Conservation (phyloP, 306 rosid genomes). For the Fragaria nilgerrensis region DNA sequence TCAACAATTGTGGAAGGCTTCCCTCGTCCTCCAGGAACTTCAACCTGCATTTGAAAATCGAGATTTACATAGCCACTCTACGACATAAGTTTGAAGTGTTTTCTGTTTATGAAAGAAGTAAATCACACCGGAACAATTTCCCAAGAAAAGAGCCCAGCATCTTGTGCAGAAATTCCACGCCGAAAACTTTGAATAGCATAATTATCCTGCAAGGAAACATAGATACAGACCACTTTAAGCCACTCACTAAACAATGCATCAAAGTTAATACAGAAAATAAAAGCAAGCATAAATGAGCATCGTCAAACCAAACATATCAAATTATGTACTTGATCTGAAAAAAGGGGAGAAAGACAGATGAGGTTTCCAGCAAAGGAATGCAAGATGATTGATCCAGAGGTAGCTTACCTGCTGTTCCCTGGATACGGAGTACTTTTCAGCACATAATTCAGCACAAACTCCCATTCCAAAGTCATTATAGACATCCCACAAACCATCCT, state of each 20-base stretch:
- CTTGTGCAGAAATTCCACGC: conserved; percentile 79
- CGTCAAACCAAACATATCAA: neutral
- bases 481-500: conserved; percentile 98
- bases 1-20: conserved; percentile 56
- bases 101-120: conserved; percentile 11
- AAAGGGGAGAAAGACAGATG: neutral
- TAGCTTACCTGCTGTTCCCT: conserved; percentile 95
- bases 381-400: too few species aligned
- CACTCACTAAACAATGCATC: neutral
- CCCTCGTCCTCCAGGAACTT: conserved; percentile 64
- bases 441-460: conserved; percentile 84
- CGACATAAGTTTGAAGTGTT: conserved; percentile 6
- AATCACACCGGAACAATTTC: conserved; percentile 81
- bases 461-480: conserved; percentile 89
- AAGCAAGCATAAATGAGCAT: neutral
- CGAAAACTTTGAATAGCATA: conserved; percentile 79
- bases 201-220: conserved; percentile 54
- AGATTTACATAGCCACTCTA: conserved; percentile 17
- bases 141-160: conserved; percentile 70
- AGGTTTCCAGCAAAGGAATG: conserved; percentile 7
- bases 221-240: neutral
- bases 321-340: neutral
- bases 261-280: neutral
- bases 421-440: conserved; percentile 57
- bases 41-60: conserved; percentile 56